Conservation (phyloP, 495 filamentous ascomycete species). For the Aspergillus heteromorphus region DNA sequence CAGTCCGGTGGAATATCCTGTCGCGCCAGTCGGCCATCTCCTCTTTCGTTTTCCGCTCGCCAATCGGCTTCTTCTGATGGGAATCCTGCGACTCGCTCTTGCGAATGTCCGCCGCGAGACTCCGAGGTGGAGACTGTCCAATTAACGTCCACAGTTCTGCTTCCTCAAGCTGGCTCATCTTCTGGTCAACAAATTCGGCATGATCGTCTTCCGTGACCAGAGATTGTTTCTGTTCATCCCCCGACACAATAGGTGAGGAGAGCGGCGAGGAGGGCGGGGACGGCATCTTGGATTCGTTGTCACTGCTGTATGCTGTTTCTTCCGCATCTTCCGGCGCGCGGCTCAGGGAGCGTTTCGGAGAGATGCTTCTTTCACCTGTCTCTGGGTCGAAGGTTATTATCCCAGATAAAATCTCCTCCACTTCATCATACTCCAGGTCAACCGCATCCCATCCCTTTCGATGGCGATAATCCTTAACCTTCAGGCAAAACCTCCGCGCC, state of each 20-base stretch:
- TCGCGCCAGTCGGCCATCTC: slow-evolving; percentile 43
- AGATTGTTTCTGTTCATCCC: slow-evolving; percentile 16
- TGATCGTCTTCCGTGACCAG: slow-evolving; percentile 42
- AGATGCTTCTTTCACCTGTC: slow-evolving; percentile 4
- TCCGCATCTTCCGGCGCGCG: slow-evolving; percentile 18
- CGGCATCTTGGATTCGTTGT: slow-evolving; percentile 10
- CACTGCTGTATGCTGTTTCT: slow-evolving; percentile 8
- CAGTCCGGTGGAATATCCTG: slow-evolving; percentile 34
- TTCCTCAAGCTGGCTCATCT: slow-evolving; percentile 51
- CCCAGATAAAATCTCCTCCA: slow-evolving; percentile 44
- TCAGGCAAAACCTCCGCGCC: slow-evolving; percentile 54
- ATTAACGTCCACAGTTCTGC: slow-evolving; percentile 50
- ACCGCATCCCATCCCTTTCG: slow-evolving; percentile 23
- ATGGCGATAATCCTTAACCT: slow-evolving; percentile 45
- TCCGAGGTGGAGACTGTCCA: slow-evolving; percentile 17
- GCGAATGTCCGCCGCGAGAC: slow-evolving; percentile 8
- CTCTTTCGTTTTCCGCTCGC: slow-evolving; percentile 25
- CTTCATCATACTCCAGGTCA: slow-evolving; percentile 47
- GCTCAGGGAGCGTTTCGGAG: slow-evolving; percentile 1
- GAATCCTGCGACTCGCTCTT: slow-evolving; percentile 15
- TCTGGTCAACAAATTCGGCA: slow-evolving; percentile 49
- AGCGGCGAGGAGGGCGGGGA: background rate
- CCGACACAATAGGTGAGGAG: slow-evolving; percentile 2
- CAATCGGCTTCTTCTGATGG: slow-evolving; percentile 10
- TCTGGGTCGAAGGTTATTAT: background rate